phyloP scores from a whole-genome alignment of 805 yeast genomes.

The Ogataea kodamae region DNA sequence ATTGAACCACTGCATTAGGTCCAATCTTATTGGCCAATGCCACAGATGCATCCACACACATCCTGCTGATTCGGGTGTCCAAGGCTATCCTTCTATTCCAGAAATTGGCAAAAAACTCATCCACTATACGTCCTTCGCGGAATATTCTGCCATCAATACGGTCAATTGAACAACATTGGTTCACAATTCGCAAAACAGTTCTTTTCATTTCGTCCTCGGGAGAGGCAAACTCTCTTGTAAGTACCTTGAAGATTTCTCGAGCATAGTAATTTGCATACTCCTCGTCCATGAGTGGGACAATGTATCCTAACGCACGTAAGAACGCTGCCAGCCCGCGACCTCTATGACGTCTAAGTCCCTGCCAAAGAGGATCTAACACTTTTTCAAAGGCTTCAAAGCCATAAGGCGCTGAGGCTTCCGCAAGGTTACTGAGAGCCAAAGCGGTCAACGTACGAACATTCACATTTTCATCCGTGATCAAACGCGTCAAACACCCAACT shows the following conservation, averaged over 20 bases:
- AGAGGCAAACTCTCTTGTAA: constrained; percentile 68
- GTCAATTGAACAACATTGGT: constrained; percentile 59
- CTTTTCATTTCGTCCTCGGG: constrained; percentile 87
- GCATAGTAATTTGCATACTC: constrained; percentile 80
- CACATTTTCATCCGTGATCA: constrained; percentile 63
- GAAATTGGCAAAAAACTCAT: constrained; percentile 63
- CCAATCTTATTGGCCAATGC: constrained; percentile 68
- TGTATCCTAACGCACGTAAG: constrained; percentile 69
- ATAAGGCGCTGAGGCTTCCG: constrained; percentile 79
- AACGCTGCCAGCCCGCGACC: constrained; percentile 77
- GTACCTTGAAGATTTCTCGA: constrained; percentile 62
- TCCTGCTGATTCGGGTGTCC: constrained; percentile 51
- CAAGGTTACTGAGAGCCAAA: constrained; percentile 64
- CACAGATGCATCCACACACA: constrained; percentile 71
- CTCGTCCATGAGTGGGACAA: constrained; percentile 82
- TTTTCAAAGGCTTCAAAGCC: constrained; percentile 86
- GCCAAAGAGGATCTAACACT: constrained; percentile 74
- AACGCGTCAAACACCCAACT: constrained; percentile 55
- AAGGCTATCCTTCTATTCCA: constrained; percentile 84
- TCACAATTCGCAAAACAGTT: constrained; percentile 65
- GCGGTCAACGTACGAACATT: constrained; percentile 72
- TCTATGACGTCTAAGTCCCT: constrained; percentile 69
- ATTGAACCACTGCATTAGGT: constrained; percentile 53
- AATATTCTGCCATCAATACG: constrained; percentile 51
- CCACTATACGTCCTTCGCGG: constrained; percentile 45